Percentiles rank a stretch among this genome's conserved stretches.
Conservation (phyloP, 2,329 filamentous ascomycete genomes). For the Botryotinia globosa region DNA sequence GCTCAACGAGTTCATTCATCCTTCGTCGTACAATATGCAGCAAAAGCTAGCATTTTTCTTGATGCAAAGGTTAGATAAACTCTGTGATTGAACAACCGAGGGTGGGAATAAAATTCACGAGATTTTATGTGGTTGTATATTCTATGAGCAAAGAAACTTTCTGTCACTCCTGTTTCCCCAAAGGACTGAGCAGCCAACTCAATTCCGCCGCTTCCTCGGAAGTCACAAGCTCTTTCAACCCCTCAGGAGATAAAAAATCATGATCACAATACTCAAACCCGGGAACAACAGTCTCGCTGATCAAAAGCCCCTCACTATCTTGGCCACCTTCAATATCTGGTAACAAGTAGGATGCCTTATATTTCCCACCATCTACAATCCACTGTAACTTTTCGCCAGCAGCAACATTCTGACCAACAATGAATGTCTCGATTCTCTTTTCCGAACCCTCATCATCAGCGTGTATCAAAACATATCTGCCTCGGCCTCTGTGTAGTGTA, state of each 20-base stretch:
- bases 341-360: conserved; percentile 61
- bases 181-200: conserved; percentile 44
- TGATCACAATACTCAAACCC: conserved; percentile 67
- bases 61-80: background rate
- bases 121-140: background rate
- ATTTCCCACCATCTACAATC: conserved; percentile 67
- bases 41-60: background rate
- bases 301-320: conserved; percentile 51
- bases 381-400: conserved; percentile 62
- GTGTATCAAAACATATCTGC: conserved; percentile 63
- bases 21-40: background rate
- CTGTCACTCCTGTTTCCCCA: conserved; percentile 25
- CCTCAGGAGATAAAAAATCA: conserved; percentile 57
- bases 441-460: conserved; percentile 45
- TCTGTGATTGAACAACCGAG: background rate
- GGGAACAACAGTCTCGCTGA: conserved; percentile 65
- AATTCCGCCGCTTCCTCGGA: conserved; percentile 50
- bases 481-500: conserved; percentile 61
- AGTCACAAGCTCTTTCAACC: conserved; percentile 52
- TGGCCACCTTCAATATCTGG: conserved; percentile 42
- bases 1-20: background rate
- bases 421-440: conserved; percentile 59
- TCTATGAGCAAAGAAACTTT: background rate
- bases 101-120: background rate
- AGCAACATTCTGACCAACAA: conserved; percentile 57